Evolutionary conservation across 805 yeast genomes (phyloP).

Genomic region (Pichia occidentalis): DNA sequence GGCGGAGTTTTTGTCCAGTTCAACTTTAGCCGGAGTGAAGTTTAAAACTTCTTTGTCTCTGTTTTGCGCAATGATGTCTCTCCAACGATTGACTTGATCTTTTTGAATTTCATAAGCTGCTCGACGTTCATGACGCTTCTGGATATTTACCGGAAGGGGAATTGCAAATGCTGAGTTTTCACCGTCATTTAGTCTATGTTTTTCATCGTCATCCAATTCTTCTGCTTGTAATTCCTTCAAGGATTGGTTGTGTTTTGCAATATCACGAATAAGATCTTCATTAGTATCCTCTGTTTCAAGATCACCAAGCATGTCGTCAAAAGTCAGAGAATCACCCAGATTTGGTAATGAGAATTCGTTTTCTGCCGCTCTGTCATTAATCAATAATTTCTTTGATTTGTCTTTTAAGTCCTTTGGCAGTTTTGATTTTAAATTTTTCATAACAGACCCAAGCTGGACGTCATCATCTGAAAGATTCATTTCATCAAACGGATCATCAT

Average conservation of each 20-base stretch:
- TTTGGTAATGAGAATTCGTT: slow-evolving; percentile 66
- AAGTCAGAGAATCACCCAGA: slow-evolving; percentile 49
- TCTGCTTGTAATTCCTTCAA: slow-evolving; percentile 11
- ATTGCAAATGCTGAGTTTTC: slow-evolving; percentile 46
- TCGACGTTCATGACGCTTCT: slow-evolving; percentile 73
- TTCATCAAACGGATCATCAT: slow-evolving; percentile 25
- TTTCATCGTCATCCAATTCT: slow-evolving; percentile 23
- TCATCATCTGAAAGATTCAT: slow-evolving; percentile 33
- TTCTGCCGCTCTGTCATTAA: slow-evolving; percentile 51
- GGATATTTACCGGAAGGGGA: slow-evolving; percentile 82
- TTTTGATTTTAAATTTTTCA: slow-evolving; percentile 34
- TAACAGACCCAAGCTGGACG: slow-evolving; percentile 45
- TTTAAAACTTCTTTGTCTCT: slow-evolving; percentile 79
- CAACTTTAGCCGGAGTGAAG: slow-evolving; percentile 50
- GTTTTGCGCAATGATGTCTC: slow-evolving; percentile 69
- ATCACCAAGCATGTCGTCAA: slow-evolving; percentile 71
- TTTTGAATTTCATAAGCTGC: slow-evolving; percentile 90
- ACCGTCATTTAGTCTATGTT: slow-evolving; percentile 7
- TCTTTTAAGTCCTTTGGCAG: slow-evolving; percentile 24
- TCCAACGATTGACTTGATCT: slow-evolving; percentile 84
- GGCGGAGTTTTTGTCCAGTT: slow-evolving; percentile 45
- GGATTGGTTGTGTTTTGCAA: slow-evolving; percentile 32
- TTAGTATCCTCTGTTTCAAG: slow-evolving; percentile 34
- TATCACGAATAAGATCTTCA: slow-evolving; percentile 36
- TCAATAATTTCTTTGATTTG: slow-evolving; percentile 40